Percentiles rank a stretch among this genome's conserved stretches.
Conservation (phyloP, 306 rosid genomes). For the Acacia crassicarpa region DNA sequence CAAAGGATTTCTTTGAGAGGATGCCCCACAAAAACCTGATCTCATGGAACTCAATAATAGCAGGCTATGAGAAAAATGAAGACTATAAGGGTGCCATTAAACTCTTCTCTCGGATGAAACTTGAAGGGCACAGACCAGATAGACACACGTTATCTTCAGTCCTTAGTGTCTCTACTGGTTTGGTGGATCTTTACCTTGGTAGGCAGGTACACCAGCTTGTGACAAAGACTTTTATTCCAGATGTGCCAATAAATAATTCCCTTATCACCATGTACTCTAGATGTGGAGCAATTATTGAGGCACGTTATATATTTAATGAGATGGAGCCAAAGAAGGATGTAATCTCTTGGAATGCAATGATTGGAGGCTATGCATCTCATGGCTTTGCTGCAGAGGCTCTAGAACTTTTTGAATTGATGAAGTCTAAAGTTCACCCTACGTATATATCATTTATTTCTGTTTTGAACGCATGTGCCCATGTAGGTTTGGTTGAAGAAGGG, state of each 20-base stretch:
- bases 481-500: constrained; percentile 54
- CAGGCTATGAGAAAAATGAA: constrained; percentile 48
- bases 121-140: constrained; percentile 50
- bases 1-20: constrained; percentile 42
- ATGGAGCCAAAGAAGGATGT: constrained; percentile 44
- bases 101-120: constrained; percentile 49
- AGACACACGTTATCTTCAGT: constrained; percentile 49
- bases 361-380: constrained; percentile 56
- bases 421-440: constrained; percentile 46
- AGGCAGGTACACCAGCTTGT: constrained; percentile 54
- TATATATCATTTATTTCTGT: constrained; percentile 52
- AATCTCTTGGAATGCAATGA: constrained; percentile 57
- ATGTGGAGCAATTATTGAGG: constrained; percentile 53
- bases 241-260: constrained; percentile 46
- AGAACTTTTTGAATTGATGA: constrained; percentile 48
- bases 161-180: constrained; percentile 47
- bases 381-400: constrained; percentile 49
- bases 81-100: constrained; percentile 41
- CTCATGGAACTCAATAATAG: constrained; percentile 53
- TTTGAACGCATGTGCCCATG: constrained; percentile 51
- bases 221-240: constrained; percentile 45
- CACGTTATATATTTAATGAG: constrained; percentile 47
- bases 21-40: constrained; percentile 44
- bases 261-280: constrained; percentile 58
- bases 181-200: constrained; percentile 53